Evolutionary conservation across 2,329 filamentous ascomycete species (phyloP).

Genomic region (Sordariomycetes sp.): DNA sequence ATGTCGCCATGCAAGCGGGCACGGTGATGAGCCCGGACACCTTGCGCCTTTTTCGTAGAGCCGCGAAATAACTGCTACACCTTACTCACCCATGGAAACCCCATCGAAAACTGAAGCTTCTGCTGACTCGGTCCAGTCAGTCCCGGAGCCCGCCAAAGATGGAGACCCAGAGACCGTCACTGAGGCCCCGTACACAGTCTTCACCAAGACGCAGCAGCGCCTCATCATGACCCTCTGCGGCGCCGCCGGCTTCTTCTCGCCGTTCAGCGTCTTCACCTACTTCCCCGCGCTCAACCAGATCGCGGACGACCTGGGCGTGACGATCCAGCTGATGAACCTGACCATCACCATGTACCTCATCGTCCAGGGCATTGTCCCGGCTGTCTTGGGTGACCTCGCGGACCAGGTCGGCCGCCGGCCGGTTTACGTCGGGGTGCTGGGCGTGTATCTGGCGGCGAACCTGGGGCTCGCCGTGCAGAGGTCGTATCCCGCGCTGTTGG

Average conservation of each 20-base stretch:
- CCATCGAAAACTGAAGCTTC: too few species aligned
- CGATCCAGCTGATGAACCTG: slow-evolving; percentile 19
- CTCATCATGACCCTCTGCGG: slow-evolving; percentile 15
- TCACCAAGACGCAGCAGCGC: neutral
- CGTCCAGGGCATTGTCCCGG: slow-evolving; percentile 34
- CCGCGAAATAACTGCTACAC: too few species aligned
- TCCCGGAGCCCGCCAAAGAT: too few species aligned
- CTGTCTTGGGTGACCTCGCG: slow-evolving; percentile 37
- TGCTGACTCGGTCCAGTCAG: too few species aligned
- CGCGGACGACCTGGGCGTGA: slow-evolving; percentile 11
- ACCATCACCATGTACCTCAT: slow-evolving; percentile 28
- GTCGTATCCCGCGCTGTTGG: slow-evolving; percentile 30
- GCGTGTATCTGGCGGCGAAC: slow-evolving; percentile 33
- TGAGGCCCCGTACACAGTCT: neutral
- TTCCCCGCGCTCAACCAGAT: slow-evolving; percentile 15
- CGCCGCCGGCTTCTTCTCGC: slow-evolving; percentile 11
- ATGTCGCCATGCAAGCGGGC: too few species aligned
- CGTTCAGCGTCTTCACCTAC: slow-evolving; percentile 15
- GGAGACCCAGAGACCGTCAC: neutral
- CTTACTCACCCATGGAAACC: too few species aligned
- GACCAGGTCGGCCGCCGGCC: slow-evolving; percentile 36
- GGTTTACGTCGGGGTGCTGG: slow-evolving; percentile 33
- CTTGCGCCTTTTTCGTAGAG: too few species aligned
- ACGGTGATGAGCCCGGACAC: too few species aligned
- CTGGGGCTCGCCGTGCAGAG: slow-evolving; percentile 31